Evolutionary conservation across 148 eudicot species (phyloP).

Genomic region (Selenicereus undatus): DNA sequence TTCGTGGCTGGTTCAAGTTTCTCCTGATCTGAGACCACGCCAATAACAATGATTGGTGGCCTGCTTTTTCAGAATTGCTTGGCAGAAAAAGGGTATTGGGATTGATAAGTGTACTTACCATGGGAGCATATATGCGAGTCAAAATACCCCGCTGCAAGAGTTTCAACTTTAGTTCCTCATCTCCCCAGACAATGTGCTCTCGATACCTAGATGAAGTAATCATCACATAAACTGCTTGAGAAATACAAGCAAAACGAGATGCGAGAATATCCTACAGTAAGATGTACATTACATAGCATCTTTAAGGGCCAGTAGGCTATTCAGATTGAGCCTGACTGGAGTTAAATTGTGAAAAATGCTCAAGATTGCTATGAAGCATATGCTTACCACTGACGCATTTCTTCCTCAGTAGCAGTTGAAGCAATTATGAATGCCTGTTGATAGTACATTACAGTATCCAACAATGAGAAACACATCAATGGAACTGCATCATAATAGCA

Average conservation of each 20-base stretch:
- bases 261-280: no score
- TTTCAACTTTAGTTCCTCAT: conserved; percentile 61
- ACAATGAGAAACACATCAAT: neutral
- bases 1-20: no score
- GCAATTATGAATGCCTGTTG: conserved; percentile 86
- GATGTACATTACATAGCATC: neutral
- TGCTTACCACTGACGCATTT: conserved; percentile 74
- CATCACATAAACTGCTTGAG: neutral
- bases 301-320: neutral
- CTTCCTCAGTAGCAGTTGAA: conserved; percentile 86
- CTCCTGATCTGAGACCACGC: no score
- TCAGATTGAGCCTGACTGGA: neutral
- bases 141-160: conserved; percentile 77
- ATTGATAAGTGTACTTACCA: conserved; percentile 46
- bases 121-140: conserved; percentile 84
- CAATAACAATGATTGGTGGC: no score
- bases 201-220: conserved; percentile 49
- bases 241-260: no score
- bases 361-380: neutral
- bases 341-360: no score
- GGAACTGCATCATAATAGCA: no score
- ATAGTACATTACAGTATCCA: conserved; percentile 1
- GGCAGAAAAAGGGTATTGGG: neutral
- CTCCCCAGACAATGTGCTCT: conserved; percentile 90
- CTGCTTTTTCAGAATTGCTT: no score